Percentiles rank a stretch among this genome's conserved stretches.
Evolutionary conservation across 1,284 basidiomycete species (phyloP).

Genomic region (Cutaneotrichosporon sp.): DNA sequence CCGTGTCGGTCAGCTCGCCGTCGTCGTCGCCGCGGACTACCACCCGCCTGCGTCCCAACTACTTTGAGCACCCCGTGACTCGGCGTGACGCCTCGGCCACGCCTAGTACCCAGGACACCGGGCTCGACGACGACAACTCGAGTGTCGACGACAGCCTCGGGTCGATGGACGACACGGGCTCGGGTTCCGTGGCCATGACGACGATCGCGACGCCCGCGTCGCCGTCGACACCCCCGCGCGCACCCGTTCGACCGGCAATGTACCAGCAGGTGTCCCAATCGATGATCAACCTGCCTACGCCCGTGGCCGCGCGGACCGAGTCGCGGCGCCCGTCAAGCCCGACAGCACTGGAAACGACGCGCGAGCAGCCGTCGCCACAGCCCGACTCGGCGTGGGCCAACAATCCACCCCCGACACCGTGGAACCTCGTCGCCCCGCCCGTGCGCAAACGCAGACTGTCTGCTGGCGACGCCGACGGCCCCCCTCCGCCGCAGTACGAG

Average conservation of each 20-base stretch:
- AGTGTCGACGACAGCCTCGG: slow-evolving; percentile 1
- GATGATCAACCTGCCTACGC: slow-evolving; percentile 52
- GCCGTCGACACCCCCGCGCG: background rate
- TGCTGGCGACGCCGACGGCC: slow-evolving; percentile 45
- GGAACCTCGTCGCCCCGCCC: slow-evolving; percentile 1
- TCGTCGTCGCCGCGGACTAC: background rate
- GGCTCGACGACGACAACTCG: slow-evolving; percentile 1
- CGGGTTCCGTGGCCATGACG: slow-evolving; percentile 8
- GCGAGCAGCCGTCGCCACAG: background rate
- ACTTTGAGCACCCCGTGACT: background rate
- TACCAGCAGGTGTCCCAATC: slow-evolving; percentile 61
- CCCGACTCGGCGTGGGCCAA: background rate
- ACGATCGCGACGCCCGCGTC: slow-evolving; percentile 6
- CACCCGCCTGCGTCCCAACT: background rate
- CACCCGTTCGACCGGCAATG: slow-evolving; percentile 50
- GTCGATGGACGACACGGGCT: slow-evolving; percentile 5
- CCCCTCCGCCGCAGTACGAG: slow-evolving; percentile 47
- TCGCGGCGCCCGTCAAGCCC: background rate
- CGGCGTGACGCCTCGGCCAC: slow-evolving; percentile 1
- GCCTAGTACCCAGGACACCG: background rate
- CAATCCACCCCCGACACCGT: slow-evolving; percentile 3
- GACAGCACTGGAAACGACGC: background rate
- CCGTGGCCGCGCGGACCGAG: background rate
- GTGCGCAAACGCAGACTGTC: slow-evolving; percentile 46
- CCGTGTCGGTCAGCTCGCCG: background rate